These are phyloP conservation scores for Drechslerella coelobrocha DNA, from an alignment of 2,329 filamentous ascomycete species.

Conservation along the genomic window DNA sequence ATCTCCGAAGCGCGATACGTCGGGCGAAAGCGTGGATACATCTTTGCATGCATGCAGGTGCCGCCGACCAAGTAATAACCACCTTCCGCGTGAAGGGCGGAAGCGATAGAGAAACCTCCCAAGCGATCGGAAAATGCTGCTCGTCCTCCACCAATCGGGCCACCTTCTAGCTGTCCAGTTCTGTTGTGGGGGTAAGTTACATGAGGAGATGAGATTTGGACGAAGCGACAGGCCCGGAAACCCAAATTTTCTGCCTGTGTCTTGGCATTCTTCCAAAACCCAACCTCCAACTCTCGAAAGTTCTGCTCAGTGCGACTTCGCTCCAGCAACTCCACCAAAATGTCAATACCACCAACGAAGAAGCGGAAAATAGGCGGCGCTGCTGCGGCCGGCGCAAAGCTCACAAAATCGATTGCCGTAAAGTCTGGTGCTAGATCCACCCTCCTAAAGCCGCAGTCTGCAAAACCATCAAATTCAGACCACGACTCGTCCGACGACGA, in stretches of 20 bases:
- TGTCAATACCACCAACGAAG: conserved; percentile 48
- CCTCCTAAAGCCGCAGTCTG: conserved; percentile 16
- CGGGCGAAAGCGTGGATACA: no score
- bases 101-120: neutral
- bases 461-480: conserved; percentile 8
- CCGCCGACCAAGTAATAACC: no score
- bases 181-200: neutral
- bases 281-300: conserved; percentile 12
- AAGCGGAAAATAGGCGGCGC: conserved; percentile 40
- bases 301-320: no score
- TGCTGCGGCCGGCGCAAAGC: conserved; percentile 29
- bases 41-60: no score
- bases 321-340: conserved; percentile 16
- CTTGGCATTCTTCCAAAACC: neutral
- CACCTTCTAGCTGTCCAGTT: neutral
- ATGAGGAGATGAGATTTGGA: neutral
- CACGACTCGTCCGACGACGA: conserved; percentile 11
- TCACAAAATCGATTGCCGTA: conserved; percentile 28
- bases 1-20: neutral
- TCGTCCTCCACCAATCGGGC: neutral
- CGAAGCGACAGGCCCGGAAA: neutral
- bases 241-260: neutral
- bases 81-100: neutral
- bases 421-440: conserved; percentile 19
- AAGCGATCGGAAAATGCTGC: neutral